phyloP scores from a whole-genome alignment of 257 asterid species.

The Ehretia macrophylla region DNA sequence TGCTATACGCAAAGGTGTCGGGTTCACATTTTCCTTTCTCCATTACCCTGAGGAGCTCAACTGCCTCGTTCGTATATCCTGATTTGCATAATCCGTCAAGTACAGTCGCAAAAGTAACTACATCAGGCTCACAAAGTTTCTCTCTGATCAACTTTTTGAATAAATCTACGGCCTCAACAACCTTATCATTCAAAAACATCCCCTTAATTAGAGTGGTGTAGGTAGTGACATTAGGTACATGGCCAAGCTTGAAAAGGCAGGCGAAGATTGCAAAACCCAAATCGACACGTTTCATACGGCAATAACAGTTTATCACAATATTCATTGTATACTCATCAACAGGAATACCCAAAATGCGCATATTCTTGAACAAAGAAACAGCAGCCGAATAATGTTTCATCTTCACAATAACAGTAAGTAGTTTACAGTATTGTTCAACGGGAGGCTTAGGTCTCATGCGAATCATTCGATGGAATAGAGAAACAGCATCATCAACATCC shows the following conservation, averaged over 20 bases:
- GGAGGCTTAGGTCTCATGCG: conserved; percentile 24
- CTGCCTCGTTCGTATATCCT: conserved; percentile 24
- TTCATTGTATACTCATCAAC: conserved; percentile 12
- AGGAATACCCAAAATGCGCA: conserved; percentile 8
- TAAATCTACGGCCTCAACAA: conserved; percentile 19
- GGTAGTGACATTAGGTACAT: conserved; percentile 5
- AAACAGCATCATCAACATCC: conserved; percentile 17
- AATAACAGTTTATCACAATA: conserved; percentile 13
- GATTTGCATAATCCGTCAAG: conserved; percentile 30
- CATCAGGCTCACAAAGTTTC: conserved; percentile 12
- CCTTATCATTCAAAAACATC: conserved; percentile 14
- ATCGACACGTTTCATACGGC: conserved; percentile 10
- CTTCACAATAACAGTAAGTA: conserved; percentile 11
- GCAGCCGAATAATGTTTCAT: conserved; percentile 20
- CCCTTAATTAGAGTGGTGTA: conserved; percentile 29
- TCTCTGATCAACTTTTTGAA: conserved; percentile 25
- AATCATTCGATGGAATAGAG: conserved; percentile 20
- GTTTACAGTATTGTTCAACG: conserved; percentile 12
- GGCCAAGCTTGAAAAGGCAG: conserved; percentile 16
- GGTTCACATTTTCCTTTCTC: conserved; percentile 12
- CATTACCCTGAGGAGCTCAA: conserved; percentile 7
- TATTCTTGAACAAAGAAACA: conserved; percentile 22
- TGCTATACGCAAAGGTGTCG: conserved; percentile 5
- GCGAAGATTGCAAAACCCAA: conserved; percentile 23
- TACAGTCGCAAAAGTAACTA: conserved; percentile 8